A percentile compares a stretch with the other conserved stretches of the same genome.
These are phyloP conservation scores for Ophiocordyceps australis DNA, from an alignment of 2,329 filamentous ascomycete genomes.

Conservation along the genomic window DNA sequence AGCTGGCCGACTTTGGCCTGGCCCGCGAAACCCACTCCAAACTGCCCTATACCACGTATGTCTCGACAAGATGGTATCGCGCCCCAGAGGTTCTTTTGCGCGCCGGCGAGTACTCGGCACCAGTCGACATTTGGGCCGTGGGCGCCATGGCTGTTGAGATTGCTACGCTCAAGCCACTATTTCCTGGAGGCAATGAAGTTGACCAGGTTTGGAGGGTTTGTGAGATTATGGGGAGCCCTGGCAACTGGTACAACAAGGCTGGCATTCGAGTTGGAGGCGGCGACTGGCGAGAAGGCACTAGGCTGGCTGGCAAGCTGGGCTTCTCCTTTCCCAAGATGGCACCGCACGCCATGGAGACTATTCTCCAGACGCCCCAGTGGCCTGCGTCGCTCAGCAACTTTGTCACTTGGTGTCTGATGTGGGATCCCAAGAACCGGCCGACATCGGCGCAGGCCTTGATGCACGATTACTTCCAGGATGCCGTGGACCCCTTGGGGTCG, in stretches of 20 bases:
- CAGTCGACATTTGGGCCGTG: slow-evolving; percentile 96
- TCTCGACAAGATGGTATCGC: slow-evolving; percentile 95
- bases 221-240: slow-evolving; percentile 97
- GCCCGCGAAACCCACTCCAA: slow-evolving; percentile 96
- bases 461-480: slow-evolving; percentile 89
- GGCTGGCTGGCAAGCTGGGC: slow-evolving; percentile 84
- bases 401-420: slow-evolving; percentile 97
- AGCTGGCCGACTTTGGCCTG: slow-evolving; percentile 95
- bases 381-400: slow-evolving; percentile 75
- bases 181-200: slow-evolving; percentile 94
- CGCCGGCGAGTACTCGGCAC: slow-evolving; percentile 91
- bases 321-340: slow-evolving; percentile 99
- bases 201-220: slow-evolving; percentile 98
- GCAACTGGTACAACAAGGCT: slow-evolving; percentile 92
- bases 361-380: slow-evolving; percentile 83
- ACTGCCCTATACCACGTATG: slow-evolving; percentile 92
- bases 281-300: slow-evolving; percentile 90
- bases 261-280: slow-evolving; percentile 78
- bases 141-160: slow-evolving; percentile 98
- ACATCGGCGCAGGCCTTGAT: slow-evolving; percentile 87
- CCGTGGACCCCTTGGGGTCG: slow-evolving; percentile 79
- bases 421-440: slow-evolving; percentile 84
- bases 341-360: slow-evolving; percentile 88
- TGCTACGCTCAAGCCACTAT: slow-evolving; percentile 87
- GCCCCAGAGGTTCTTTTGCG: slow-evolving; percentile 87